phyloP scores from a whole-genome alignment of 176 grass and related monocot species.

The Cymbopogon citratus region DNA sequence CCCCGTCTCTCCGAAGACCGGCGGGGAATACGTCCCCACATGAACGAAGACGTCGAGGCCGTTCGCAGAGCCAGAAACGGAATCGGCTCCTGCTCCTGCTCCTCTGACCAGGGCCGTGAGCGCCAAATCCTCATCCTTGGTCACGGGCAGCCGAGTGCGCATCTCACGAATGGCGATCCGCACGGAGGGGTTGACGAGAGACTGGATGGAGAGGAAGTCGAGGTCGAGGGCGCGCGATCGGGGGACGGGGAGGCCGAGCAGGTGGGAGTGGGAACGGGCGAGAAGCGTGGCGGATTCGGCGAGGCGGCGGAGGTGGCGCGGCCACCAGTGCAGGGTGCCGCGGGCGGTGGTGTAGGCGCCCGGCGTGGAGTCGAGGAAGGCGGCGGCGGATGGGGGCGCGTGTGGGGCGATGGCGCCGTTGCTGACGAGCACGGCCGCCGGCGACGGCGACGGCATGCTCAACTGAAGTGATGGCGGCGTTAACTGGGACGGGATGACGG shows the following conservation, averaged over 20 bases:
- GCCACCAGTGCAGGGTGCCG: constrained; percentile 57
- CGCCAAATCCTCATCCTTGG: constrained; percentile 36
- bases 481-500: neutral
- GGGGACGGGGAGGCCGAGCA: constrained; percentile 33
- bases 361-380: constrained; percentile 59
- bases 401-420: constrained; percentile 42
- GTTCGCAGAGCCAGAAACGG: neutral
- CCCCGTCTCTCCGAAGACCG: constrained; percentile 44
- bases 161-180: constrained; percentile 37
- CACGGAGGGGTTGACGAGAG: constrained; percentile 44
- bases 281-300: constrained; percentile 47
- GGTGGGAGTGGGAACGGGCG: constrained; percentile 34
- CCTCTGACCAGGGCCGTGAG: constrained; percentile 52
- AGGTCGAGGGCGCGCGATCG: neutral
- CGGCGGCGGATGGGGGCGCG: constrained; percentile 39
- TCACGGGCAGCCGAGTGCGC: neutral
- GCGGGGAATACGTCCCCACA: constrained; percentile 45
- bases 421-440: constrained; percentile 39
- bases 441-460: neutral
- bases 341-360: constrained; percentile 87
- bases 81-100: neutral
- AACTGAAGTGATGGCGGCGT: neutral
- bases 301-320: constrained; percentile 70
- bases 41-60: constrained; percentile 59
- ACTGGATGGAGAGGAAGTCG: neutral